These are phyloP conservation scores for Annulohypoxylon maeteangense DNA, from an alignment of 495 filamentous ascomycete species.

Conservation along the genomic window DNA sequence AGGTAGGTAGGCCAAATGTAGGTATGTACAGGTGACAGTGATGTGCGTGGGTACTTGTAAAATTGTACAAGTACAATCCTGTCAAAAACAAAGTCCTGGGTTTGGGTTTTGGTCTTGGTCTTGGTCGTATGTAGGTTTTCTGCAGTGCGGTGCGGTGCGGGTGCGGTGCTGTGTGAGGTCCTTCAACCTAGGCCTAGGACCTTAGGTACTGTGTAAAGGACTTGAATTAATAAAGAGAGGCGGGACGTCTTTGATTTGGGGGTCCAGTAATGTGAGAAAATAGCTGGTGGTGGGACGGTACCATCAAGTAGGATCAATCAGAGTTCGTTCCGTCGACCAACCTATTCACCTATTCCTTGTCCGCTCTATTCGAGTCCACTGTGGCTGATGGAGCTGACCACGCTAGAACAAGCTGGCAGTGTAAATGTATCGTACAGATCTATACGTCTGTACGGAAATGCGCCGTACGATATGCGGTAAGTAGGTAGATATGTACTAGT, in stretches of 20 bases:
- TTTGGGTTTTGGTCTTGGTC: too few relatives aligned
- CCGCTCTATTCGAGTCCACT: constrained; percentile 34
- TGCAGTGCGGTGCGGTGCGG: constrained; percentile 20
- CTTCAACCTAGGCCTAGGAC: constrained; percentile 11
- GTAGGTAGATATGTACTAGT: constrained; percentile 11
- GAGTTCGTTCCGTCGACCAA: constrained; percentile 12
- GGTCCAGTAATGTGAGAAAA: constrained; percentile 36
- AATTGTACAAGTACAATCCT: constrained; percentile 20
- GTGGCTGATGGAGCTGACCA: constrained; percentile 43
- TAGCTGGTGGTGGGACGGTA: constrained; percentile 32
- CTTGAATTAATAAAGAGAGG: constrained; percentile 42
- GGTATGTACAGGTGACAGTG: background rate
- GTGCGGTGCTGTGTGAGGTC: constrained; percentile 7
- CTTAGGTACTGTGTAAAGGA: too few relatives aligned
- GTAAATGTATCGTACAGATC: background rate
- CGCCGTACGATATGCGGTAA: background rate
- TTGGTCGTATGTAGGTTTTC: constrained; percentile 4
- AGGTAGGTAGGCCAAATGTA: background rate
- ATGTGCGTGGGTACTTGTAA: background rate
- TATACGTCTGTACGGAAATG: background rate
- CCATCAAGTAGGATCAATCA: constrained; percentile 33
- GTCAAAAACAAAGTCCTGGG: constrained; percentile 24
- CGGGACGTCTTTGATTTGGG: constrained; percentile 33
- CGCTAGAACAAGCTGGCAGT: constrained; percentile 16
- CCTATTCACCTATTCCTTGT: constrained; percentile 34